Evolutionary conservation across 495 filamentous ascomycete genomes (phyloP), one percentile per base, ranked within the genome.

Genomic region (Neurospora sp.): DNA sequence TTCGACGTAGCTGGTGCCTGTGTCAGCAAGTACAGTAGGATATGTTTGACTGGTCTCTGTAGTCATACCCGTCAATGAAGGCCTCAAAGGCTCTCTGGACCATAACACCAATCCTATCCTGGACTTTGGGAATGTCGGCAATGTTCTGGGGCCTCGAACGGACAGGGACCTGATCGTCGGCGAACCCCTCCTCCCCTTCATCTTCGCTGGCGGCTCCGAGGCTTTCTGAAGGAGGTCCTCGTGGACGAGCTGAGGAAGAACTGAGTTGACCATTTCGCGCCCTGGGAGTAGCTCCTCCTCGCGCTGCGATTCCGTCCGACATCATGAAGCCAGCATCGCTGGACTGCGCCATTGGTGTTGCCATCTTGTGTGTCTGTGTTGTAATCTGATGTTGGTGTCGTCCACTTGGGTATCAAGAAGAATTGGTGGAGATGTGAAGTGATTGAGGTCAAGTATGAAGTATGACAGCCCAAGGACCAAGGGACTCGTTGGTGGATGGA

Each of bases 71-170:
- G 78, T 98, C 94, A 12, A 99, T 89, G 78, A 99, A 93, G 74
- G 89, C 89, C 80, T 97, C 91, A 79, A 99, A 98, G 27, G 90
- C 88, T 72, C 92, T 86, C 78, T 94, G 93, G 37, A 98, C 91
- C 70, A 92, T 92, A 74, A 96, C 90, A 62, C 93, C 96, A 9
- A 94, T 92, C 72, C 88, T 86, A 83, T 99, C 96, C 48, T 94
- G 90, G n/a, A 97, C 93, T 72, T 89, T 87, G 11, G 94, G 92
- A 59, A 98, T 89, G 41, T 79, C 82, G 70, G 88, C 86, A 46
- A 88, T 82, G 70, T 91, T 88, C 73, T 88, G 87, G 1, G 91
- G 84, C 54, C 86, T 88, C 41, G 90, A 80, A 41, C 88, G 87
- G 39, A 76, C 76, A 5, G 86, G 85, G 1, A 88, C 79, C 78